These are phyloP conservation scores for Terfezia claveryi DNA, from an alignment of 495 filamentous ascomycete genomes.

Conservation along the genomic window DNA sequence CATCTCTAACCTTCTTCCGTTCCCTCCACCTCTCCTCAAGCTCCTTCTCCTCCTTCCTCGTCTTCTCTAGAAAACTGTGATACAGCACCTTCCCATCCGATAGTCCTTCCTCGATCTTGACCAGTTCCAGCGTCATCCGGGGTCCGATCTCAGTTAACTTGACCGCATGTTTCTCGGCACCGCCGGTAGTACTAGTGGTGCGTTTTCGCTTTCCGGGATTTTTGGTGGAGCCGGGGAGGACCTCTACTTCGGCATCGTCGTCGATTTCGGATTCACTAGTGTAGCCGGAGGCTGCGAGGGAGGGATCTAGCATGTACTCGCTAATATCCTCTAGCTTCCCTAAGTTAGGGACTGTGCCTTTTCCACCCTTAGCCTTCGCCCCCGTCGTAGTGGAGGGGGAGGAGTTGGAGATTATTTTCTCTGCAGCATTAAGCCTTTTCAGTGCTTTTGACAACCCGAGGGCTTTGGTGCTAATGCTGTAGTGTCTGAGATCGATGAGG, in stretches of 20 bases:
- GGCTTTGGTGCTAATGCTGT: conserved; percentile 73
- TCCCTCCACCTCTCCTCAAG: conserved; percentile 64
- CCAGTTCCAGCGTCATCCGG: conserved; percentile 67
- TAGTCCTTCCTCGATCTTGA: conserved; percentile 88
- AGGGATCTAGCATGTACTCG: conserved; percentile 73
- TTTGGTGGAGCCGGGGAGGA: conserved; percentile 43
- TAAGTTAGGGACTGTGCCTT: conserved; percentile 56
- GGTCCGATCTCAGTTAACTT: conserved; percentile 85
- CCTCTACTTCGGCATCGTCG: conserved; percentile 87
- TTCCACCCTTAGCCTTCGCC: conserved; percentile 31
- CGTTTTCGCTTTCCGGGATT: conserved; percentile 10
- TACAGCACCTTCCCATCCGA: conserved; percentile 87
- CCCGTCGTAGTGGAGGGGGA: background rate
- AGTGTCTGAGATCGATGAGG: conserved; percentile 79
- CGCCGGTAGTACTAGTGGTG: background rate
- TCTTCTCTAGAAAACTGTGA: conserved; percentile 84
- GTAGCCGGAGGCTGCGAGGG: conserved; percentile 61
- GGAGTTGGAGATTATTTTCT: conserved; percentile 30
- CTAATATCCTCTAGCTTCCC: conserved; percentile 81
- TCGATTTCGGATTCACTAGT: conserved; percentile 83
- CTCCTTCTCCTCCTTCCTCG: conserved; percentile 46
- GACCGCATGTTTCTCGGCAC: conserved; percentile 57
- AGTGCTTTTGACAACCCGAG: conserved; percentile 66
- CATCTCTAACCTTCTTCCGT: conserved; percentile 57
- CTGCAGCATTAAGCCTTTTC: conserved; percentile 70